phyloP scores from a whole-genome alignment of 2,329 filamentous ascomycete species.

The Ilyonectria sp. region DNA sequence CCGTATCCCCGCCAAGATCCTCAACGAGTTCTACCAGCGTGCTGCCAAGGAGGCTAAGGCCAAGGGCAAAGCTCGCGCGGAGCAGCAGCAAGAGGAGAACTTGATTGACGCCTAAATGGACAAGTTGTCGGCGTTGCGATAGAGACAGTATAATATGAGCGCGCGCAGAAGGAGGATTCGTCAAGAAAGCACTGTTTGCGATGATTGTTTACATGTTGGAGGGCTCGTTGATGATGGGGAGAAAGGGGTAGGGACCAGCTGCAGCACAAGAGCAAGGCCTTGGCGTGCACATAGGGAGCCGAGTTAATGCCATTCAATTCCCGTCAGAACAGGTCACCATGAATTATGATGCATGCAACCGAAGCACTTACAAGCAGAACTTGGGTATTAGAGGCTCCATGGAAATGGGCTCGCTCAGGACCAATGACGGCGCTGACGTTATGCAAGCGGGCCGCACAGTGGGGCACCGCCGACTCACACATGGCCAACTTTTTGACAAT shows the following conservation, averaged over 20 bases:
- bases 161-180: constrained; percentile 40
- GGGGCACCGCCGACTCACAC: constrained; percentile 32
- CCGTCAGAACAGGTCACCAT: constrained; percentile 13
- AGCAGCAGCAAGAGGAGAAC: constrained; percentile 68
- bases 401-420: background rate
- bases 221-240: constrained; percentile 37
- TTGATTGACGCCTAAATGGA: constrained; percentile 70
- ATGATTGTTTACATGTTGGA: constrained; percentile 42
- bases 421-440: constrained; percentile 38
- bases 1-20: constrained; percentile 87
- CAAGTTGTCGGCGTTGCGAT: constrained; percentile 42
- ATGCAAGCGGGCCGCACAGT: constrained; percentile 44
- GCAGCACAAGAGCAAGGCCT: constrained; percentile 43
- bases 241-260: constrained; percentile 23
- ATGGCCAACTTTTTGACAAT: constrained; percentile 42
- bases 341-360: background rate
- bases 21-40: constrained; percentile 87
- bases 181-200: constrained; percentile 43
- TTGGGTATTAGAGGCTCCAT: background rate
- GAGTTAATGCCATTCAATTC: constrained; percentile 51
- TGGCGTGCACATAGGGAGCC: constrained; percentile 50
- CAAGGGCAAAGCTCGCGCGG: constrained; percentile 71
- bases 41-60: constrained; percentile 74
- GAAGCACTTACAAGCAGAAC: constrained; percentile 27
- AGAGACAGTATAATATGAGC: constrained; percentile 47